Conservation (phyloP, 768 basidiomycete species). For the Agaricus sinodeliciosus region DNA sequence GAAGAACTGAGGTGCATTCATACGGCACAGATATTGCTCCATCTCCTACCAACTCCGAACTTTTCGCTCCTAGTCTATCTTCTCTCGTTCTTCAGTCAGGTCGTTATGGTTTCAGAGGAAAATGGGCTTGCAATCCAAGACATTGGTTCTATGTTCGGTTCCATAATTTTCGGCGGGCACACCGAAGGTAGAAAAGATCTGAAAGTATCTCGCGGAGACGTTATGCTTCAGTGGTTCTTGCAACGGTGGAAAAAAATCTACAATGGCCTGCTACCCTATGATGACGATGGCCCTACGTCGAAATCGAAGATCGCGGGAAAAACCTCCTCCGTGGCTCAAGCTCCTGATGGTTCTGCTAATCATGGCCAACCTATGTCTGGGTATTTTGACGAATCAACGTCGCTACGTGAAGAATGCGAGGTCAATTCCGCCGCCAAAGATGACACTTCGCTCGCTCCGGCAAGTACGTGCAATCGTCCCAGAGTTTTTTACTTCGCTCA, state of each 20-base stretch:
- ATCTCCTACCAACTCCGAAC: slow-evolving; percentile 36
- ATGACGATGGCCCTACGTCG: neutral
- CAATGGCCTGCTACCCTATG: slow-evolving; percentile 3
- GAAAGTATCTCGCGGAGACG: neutral
- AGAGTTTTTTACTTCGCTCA: too few relatives aligned
- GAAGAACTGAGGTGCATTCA: slow-evolving; percentile 9
- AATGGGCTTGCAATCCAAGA: slow-evolving; percentile 26
- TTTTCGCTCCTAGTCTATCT: slow-evolving; percentile 38
- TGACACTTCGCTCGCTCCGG: too few relatives aligned
- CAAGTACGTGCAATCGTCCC: too few relatives aligned
- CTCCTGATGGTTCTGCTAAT: neutral
- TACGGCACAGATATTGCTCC: slow-evolving; percentile 15
- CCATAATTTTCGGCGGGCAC: slow-evolving; percentile 25
- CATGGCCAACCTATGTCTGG: neutral
- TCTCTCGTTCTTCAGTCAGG: slow-evolving; percentile 37
- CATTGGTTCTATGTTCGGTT: slow-evolving; percentile 27
- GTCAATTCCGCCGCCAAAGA: neutral
- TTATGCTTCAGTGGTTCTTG: slow-evolving; percentile 10
- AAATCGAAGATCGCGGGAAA: neutral
- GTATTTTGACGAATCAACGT: neutral
- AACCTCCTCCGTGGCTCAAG: neutral
- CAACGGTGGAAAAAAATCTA: slow-evolving; percentile 6
- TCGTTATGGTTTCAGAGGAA: slow-evolving; percentile 27
- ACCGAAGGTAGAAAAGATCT: neutral
- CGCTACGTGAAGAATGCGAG: neutral